phyloP scores from a whole-genome alignment of 805 yeast species.

The Starmerella gropengiesseri region DNA sequence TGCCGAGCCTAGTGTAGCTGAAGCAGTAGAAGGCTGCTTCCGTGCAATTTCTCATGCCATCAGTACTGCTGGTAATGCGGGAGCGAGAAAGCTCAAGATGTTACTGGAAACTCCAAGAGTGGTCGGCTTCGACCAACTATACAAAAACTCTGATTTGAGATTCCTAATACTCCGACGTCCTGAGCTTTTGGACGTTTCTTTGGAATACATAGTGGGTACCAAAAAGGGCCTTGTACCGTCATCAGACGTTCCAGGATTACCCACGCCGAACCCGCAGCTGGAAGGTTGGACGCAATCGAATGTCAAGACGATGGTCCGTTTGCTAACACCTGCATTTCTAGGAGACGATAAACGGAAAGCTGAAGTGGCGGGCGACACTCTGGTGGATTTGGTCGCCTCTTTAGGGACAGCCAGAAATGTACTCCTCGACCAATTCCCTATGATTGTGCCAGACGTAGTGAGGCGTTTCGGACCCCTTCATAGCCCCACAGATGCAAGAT shows the following conservation, averaged over 20 bases:
- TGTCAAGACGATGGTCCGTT: background rate
- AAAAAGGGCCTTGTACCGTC: background rate
- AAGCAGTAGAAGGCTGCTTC: background rate
- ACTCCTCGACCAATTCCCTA: background rate
- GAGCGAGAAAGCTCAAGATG: background rate
- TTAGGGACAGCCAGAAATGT: background rate
- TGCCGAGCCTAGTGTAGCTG: background rate
- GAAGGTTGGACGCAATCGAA: background rate
- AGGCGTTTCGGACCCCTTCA: background rate
- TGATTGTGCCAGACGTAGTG: background rate
- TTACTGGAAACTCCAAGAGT: constrained; percentile 1
- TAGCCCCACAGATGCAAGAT: background rate
- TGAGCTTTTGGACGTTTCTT: background rate
- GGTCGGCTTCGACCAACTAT: background rate
- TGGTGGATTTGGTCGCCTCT: background rate
- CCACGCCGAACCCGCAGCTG: background rate
- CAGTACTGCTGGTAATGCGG: background rate
- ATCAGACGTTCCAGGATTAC: background rate
- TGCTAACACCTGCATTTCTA: background rate
- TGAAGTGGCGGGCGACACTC: background rate
- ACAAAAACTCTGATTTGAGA: background rate
- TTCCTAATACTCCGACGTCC: background rate
- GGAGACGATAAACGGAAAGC: background rate
- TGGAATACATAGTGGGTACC: background rate
- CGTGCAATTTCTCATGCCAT: constrained; percentile 1